Evolutionary conservation across 192 early-diverging fungal genomes (phyloP).

Genomic region (Anaeromyces robustus): DNA sequence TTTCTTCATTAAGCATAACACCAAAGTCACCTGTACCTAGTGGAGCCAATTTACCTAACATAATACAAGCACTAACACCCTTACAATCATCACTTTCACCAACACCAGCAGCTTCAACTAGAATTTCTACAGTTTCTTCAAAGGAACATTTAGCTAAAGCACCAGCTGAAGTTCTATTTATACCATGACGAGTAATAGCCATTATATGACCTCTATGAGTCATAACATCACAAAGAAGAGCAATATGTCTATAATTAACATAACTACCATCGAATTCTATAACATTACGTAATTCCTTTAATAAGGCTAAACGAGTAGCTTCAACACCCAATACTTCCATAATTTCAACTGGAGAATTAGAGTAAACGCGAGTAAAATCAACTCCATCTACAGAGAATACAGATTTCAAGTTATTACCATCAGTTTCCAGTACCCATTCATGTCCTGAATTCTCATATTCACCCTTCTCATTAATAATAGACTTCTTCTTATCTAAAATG

Average conservation of each 20-base stretch:
- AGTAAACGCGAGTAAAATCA: constrained; percentile 61
- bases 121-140: constrained; percentile 96
- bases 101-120: constrained; percentile 83
- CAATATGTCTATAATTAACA: constrained; percentile 96
- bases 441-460: constrained; percentile 26
- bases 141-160: constrained; percentile 91
- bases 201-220: constrained; percentile 81
- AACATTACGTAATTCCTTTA: constrained; percentile 80
- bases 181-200: constrained; percentile 96
- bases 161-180: constrained; percentile 88
- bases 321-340: constrained; percentile 89
- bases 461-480: constrained; percentile 33
- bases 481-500: constrained; percentile 18
- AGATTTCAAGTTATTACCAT: constrained; percentile 77
- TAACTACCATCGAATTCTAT: constrained; percentile 93
- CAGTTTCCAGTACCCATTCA: constrained; percentile 79
- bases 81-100: constrained; percentile 88
- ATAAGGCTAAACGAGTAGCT: constrained; percentile 75
- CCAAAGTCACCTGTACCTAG: constrained; percentile 89
- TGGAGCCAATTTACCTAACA: constrained; percentile 92
- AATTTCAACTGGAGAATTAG: constrained; percentile 88
- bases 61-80: constrained; percentile 94
- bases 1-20: constrained; percentile 83
- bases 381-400: constrained; percentile 77
- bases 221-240: constrained; percentile 93